A percentile compares a stretch with the other conserved stretches of the same genome.
Evolutionary conservation across 2,329 filamentous ascomycete genomes (phyloP).

Genomic region (Sarocladium oryzae): DNA sequence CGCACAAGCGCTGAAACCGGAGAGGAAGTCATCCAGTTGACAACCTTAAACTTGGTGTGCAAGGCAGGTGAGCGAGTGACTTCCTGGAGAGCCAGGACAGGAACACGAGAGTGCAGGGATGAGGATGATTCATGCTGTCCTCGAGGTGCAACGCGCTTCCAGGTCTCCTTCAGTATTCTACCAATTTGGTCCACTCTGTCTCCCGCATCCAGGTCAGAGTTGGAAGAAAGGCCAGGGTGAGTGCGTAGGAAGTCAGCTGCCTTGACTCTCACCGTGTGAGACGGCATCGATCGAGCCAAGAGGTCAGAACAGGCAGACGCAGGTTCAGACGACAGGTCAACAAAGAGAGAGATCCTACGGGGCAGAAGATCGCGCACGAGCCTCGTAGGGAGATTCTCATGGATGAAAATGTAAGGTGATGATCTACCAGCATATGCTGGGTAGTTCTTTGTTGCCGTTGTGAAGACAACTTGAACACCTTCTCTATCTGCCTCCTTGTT

Average conservation of each 20-base stretch:
- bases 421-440: background rate
- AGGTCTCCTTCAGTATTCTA: background rate
- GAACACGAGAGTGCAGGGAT: constrained; percentile 17
- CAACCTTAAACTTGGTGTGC: constrained; percentile 22
- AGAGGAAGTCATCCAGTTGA: background rate
- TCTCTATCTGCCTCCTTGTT: background rate
- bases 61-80: constrained; percentile 13
- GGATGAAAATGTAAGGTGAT: background rate
- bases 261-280: background rate
- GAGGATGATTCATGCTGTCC: constrained; percentile 6
- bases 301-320: background rate
- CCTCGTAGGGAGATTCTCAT: background rate
- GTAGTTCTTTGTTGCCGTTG: background rate
- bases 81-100: constrained; percentile 14
- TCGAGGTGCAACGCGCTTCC: background rate
- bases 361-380: background rate
- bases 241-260: background rate
- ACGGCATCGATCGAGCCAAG: background rate
- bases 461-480: background rate
- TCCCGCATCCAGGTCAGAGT: background rate
- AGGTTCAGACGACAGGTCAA: background rate
- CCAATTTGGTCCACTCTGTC: background rate
- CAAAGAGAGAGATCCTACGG: background rate
- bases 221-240: too few species aligned
- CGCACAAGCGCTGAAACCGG: background rate